Base-by-base conservation (phyloP, 2,329 filamentous ascomycete genomes). In the Cordyceps militaris region DNA sequence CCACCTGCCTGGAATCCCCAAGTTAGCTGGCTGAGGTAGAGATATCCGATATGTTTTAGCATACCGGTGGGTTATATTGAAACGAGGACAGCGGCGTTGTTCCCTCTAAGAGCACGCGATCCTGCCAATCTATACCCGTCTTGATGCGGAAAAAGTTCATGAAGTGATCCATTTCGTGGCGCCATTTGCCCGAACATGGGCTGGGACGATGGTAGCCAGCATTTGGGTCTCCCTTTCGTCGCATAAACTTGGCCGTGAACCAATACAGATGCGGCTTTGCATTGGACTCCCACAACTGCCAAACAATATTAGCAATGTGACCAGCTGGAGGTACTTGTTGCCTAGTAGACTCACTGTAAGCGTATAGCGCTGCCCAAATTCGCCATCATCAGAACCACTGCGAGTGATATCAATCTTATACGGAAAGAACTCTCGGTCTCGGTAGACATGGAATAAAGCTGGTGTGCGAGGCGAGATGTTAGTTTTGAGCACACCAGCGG, bases 241-340 rank as follows among this genome's bases (percentile, higher is more conserved):
- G 74, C 63, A 74, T 75, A 62, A 74, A 75, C 56, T 81, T 81
- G 48, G 76, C 78, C 8, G 80, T 80, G 47, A 83, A 81, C 62
- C 78, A 80, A 71, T 89, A 91, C 0, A 81, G 77, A 59, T 73
- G 75, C 0, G 86, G 86, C 14, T 72, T 70, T 11, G 77, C 73
- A 60, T 82, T 77, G 5, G 85, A 87, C 68, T 90, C 83, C 72
- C 84, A 89, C 52, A 92, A 76, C 86, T 91, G 61, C n/a, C 11
- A 43, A 43, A 28, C 8, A 3, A 46, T 23, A 6, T 34, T 44
- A n/a, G 24, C 26, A 19, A 10, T 32, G 24, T 6, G 2, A 21
- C 13, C 9, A 8, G n/a, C 4, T 9, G 3, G 10, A 19, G 3
- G 16, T 9, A 32, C 5, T 26, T 10, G 34, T 50, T 14, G 7